phyloP scores from a whole-genome alignment of 2,329 filamentous ascomycete genomes.

The Aurifilum marmelostoma region DNA sequence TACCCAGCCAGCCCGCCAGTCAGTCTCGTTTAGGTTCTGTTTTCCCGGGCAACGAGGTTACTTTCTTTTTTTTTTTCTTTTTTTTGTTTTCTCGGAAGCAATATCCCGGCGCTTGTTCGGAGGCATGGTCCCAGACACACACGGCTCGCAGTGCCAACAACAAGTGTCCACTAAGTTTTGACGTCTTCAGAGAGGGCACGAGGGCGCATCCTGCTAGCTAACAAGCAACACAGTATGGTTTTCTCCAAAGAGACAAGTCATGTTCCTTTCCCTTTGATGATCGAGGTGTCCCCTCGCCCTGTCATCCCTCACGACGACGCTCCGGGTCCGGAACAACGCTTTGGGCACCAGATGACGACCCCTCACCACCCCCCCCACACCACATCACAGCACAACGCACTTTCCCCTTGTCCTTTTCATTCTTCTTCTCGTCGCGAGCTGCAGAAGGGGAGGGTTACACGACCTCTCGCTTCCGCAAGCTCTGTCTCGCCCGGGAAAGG shows the following conservation, averaged over 20 bases:
- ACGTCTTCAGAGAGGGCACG: neutral
- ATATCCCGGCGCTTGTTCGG: neutral
- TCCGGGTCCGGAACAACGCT: neutral
- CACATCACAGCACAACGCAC: no score
- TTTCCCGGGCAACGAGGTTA: neutral
- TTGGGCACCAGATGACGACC: neutral
- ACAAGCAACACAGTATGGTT: neutral
- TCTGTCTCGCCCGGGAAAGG: neutral
- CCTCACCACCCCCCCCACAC: neutral
- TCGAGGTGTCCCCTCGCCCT: neutral
- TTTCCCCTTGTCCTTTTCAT: no score
- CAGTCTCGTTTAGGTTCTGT: neutral
- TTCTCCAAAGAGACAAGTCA: neutral
- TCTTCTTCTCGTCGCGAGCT: neutral
- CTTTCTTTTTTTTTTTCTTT: neutral
- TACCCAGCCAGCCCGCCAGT: neutral
- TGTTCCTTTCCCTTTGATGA: neutral
- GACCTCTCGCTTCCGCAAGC: constrained; percentile 15
- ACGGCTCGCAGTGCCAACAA: neutral
- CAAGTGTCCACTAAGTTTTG: neutral
- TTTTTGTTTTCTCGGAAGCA: neutral
- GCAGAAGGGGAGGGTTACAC: constrained; percentile 10
- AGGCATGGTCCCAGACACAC: neutral
- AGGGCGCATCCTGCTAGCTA: neutral
- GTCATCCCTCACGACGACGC: neutral